Base-by-base conservation (phyloP, 2,329 filamentous ascomycete genomes). In the Fusarium burgessii region DNA sequence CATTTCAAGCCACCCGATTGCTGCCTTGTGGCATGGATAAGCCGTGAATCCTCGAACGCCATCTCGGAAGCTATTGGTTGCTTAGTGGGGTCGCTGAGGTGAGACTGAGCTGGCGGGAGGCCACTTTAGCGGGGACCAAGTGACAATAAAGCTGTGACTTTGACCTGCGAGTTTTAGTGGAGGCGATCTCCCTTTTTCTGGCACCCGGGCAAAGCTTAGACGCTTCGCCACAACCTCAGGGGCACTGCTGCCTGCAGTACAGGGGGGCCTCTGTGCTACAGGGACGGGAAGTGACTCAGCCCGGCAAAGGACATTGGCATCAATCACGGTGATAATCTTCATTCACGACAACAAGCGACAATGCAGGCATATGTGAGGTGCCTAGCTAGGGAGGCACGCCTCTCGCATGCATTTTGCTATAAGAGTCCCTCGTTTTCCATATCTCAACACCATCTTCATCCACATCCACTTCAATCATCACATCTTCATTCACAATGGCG, bases 231-330 rank as follows among this genome's bases (percentile, higher is more conserved):
- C 57, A 23, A 17, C 33, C 27, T 58, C 50, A 54, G 42, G 11
- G 18, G 50, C 43, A 27, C 45, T 72, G 69, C 40, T 72, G 69
- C 69, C 68, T 42, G 36, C 27, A 17, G 25, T 41, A 32, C 52
- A 50, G 25, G 32, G 60, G n/a, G 35, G 25, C 14, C 32, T 25
- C 14, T 12, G 13, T 27, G 32, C 29, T 36, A 17, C 35, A 29
- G 12, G 18, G 15, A 15, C 42, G 46, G 40, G 32, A 14, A 52
- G 51, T 71, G 69, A 72, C 68, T 72, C 68, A 70, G 56, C 46
- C 36, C 64, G 64, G 64, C 36, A 29, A 57, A 32, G 43, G 25
- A 41, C 23, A 54, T 32, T 36, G 8, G 0, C 13, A n/a, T 35
- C 32, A 50, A 12, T 35, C 41, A 63, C 50, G 25, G 41, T 46